Base-by-base conservation (phyloP, 2,329 filamentous ascomycete genomes). In the Aquanectria penicillioides region DNA sequence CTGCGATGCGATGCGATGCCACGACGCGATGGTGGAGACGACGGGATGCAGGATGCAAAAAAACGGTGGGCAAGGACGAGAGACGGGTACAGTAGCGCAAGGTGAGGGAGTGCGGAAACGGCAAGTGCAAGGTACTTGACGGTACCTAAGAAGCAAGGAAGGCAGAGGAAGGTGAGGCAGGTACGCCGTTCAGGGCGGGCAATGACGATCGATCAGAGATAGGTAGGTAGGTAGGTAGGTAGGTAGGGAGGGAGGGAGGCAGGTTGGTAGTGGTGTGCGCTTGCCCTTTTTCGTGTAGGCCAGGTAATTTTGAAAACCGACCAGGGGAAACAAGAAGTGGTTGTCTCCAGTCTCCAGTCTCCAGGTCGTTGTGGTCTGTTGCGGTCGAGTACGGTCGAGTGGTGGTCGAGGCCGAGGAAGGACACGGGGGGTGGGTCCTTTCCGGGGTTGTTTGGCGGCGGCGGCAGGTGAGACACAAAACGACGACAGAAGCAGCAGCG, bases 11-110 rank as follows among this genome's bases (percentile, higher is more conserved):
- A 57, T 56, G 58, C 65, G 44, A 67, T 64, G 62, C 58, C 67
- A 55, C 66, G 63, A 68, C 57, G 50, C 54, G 50, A 60, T 66
- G 67, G 67, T 69, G 67, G 67, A 51, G 65, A 67, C 62, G 60
- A 50, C 53, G 56, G 46, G 52, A 60, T 66, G 65, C 65, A 59
- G 57, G 59, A 64, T 67, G 64, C 62, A 65, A 56, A 47, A 68
- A 54, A 57, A 51, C 41, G 48, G 55, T 58, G 55, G 63, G 37
- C 50, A 43, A 51, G 55, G 41, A 34, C 62, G 50, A 54, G 33
- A 38, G 44, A 36, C 43, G 46, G 48, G 38, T 56, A 49, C 46
- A 41, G 33, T 34, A 7, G 33, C 22, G 17, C 40, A 20, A 49
- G 52, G 44, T 54, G 49, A 40, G 41, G 31, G 23, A 25, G 52